Conservation (phyloP, 176 grass and related monocot genomes). For the Alloteropsis semialata region DNA sequence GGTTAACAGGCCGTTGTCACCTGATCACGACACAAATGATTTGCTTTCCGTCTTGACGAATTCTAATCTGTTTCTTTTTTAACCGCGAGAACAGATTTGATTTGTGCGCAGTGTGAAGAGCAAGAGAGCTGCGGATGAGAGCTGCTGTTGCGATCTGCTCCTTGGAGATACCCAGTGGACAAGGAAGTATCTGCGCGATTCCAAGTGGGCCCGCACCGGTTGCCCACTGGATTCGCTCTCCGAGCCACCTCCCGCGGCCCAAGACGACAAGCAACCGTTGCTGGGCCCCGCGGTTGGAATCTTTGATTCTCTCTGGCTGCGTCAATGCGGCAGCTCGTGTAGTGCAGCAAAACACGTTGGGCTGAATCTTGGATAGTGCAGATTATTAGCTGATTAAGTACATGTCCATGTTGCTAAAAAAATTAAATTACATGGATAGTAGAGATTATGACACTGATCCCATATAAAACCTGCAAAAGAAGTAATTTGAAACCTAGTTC, state of each 20-base stretch:
- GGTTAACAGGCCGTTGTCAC: slow-evolving; percentile 36
- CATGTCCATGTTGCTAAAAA: no score
- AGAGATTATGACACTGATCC: neutral
- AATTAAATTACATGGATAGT: no score
- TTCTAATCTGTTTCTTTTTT: neutral
- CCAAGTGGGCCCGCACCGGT: slow-evolving; percentile 24
- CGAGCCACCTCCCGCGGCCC: neutral
- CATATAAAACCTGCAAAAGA: neutral
- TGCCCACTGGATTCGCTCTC: slow-evolving; percentile 39
- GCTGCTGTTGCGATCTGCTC: slow-evolving; percentile 7
- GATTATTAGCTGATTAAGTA: neutral
- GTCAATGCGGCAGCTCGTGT: neutral
- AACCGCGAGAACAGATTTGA: neutral
- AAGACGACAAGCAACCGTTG: slow-evolving; percentile 20
- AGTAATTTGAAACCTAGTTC: neutral
- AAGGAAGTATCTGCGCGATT: slow-evolving; percentile 72
- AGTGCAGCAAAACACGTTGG: neutral
- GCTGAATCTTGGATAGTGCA: neutral
- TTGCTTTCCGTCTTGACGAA: neutral
- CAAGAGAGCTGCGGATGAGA: neutral
- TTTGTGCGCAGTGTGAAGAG: neutral
- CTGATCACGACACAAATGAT: neutral
- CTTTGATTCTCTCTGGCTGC: slow-evolving; percentile 37
- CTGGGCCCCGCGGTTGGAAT: slow-evolving; percentile 28
- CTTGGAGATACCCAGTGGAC: slow-evolving; percentile 38